These are phyloP conservation scores for Celoporthe dispersa DNA, from an alignment of 2,329 filamentous ascomycete species.

Conservation along the genomic window DNA sequence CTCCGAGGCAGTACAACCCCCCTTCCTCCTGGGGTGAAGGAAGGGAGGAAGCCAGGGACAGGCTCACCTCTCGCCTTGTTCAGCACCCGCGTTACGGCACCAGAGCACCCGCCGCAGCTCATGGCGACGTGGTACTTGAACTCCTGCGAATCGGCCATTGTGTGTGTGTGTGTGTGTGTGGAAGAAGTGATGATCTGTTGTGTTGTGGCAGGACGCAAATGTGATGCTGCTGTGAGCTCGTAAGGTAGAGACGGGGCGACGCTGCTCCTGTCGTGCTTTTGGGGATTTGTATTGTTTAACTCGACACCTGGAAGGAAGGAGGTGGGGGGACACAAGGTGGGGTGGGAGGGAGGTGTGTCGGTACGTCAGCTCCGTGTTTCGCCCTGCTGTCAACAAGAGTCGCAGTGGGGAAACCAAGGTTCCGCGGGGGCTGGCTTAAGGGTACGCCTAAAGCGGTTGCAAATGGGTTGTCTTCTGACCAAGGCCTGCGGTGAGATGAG, in stretches of 20 bases:
- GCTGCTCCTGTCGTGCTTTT: not conserved
- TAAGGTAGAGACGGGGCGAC: not conserved
- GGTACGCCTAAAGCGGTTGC: slow-evolving; percentile 14
- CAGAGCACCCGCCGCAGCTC: slow-evolving; percentile 95
- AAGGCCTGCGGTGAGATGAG: no score
- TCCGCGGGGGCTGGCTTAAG: not conserved
- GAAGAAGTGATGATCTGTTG: not conserved
- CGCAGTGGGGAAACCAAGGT: slow-evolving; percentile 9
- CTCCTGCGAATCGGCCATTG: slow-evolving; percentile 76
- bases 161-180: slow-evolving; percentile 38
- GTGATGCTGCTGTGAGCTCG: not conserved
- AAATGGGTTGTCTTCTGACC: slow-evolving; percentile 8
- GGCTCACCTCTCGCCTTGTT: slow-evolving; percentile 82
- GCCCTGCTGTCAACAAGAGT: not conserved
- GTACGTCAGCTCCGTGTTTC: slow-evolving; percentile 15
- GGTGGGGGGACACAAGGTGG: not conserved
- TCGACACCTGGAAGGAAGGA: not conserved
- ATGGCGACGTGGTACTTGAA: slow-evolving; percentile 97
- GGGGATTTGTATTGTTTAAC: not conserved
- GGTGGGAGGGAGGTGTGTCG: not conserved
- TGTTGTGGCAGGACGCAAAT: not conserved
- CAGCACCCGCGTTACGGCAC: slow-evolving; percentile 87
- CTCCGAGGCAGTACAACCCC: not conserved
- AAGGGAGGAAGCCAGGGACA: no score
- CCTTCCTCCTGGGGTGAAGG: no score